A percentile compares a stretch with the other conserved stretches of the same genome.
Conservation (phyloP, 140 eudicot species). For the Eryngium alpinum region DNA sequence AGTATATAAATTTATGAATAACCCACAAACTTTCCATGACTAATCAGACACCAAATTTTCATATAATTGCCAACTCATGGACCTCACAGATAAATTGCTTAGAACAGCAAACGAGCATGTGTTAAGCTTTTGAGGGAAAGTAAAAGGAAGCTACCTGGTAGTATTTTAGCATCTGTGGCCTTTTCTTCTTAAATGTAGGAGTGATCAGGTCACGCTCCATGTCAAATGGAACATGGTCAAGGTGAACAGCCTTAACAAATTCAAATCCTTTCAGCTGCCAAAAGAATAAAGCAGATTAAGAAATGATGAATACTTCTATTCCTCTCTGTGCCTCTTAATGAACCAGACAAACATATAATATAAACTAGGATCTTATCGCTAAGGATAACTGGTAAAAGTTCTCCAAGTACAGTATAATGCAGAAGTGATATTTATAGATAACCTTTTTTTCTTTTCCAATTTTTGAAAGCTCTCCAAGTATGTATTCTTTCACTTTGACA, state of each 20-base stretch:
- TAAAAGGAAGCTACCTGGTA: constrained; percentile 50
- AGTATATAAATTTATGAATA: background rate
- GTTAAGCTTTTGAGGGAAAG: background rate
- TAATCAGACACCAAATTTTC: background rate
- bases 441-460: constrained; percentile 89
- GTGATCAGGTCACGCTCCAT: constrained; percentile 91
- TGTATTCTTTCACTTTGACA: constrained; percentile 56
- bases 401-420: too few relatives aligned
- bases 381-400: background rate
- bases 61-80: background rate
- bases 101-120: background rate
- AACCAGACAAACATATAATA: background rate
- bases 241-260: constrained; percentile 68
- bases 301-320: background rate
- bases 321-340: background rate
- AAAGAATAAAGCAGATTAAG: constrained; percentile 1
- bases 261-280: constrained; percentile 95
- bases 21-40: background rate
- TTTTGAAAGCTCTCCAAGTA: constrained; percentile 56
- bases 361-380: background rate
- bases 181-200: constrained; percentile 84
- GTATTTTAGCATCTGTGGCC: constrained; percentile 85
- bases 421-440: background rate
- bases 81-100: background rate
- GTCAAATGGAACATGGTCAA: constrained; percentile 84